A percentile compares a stretch with the other conserved stretches of the same genome.
Conservation (phyloP, 2,329 filamentous ascomycete species). For the Thielaviopsis cerberus region DNA sequence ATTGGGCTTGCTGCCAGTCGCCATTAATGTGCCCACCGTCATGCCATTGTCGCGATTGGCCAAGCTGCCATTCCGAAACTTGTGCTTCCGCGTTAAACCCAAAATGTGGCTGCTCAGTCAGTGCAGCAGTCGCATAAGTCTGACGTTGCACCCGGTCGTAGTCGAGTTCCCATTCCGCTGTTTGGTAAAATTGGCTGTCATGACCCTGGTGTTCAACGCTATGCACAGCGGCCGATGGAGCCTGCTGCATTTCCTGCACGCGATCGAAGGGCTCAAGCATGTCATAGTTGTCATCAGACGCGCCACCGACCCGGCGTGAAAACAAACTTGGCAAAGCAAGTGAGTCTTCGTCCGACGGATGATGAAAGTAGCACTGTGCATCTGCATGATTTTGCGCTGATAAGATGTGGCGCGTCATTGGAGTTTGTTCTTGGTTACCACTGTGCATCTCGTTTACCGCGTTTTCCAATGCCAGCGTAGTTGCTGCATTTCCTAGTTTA, state of each 20-base stretch:
- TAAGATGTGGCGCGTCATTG: background rate
- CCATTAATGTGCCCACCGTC: background rate
- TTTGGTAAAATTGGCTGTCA: background rate
- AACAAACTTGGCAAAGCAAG: background rate
- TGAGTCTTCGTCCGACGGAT: background rate
- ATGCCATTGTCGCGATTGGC: background rate
- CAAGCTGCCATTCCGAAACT: background rate
- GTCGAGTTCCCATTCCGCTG: background rate
- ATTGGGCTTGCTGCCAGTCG: background rate
- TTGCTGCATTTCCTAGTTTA: background rate
- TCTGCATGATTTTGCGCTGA: background rate
- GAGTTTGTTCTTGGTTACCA: background rate
- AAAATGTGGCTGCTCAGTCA: background rate
- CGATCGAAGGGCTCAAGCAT: background rate
- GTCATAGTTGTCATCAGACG: background rate
- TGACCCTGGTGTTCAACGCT: background rate
- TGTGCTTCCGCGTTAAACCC: background rate
- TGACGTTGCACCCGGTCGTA: background rate
- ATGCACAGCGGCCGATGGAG: background rate
- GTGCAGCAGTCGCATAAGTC: background rate
- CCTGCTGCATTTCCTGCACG: background rate
- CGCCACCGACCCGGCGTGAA: background rate
- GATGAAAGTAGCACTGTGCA: background rate
- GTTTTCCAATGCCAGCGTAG: background rate
- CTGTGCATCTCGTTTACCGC: background rate